Evolutionary conservation across 805 yeast species (phyloP), one percentile per base, ranked within the genome.

Genomic region (Ogataea nakhonphanomensis): DNA sequence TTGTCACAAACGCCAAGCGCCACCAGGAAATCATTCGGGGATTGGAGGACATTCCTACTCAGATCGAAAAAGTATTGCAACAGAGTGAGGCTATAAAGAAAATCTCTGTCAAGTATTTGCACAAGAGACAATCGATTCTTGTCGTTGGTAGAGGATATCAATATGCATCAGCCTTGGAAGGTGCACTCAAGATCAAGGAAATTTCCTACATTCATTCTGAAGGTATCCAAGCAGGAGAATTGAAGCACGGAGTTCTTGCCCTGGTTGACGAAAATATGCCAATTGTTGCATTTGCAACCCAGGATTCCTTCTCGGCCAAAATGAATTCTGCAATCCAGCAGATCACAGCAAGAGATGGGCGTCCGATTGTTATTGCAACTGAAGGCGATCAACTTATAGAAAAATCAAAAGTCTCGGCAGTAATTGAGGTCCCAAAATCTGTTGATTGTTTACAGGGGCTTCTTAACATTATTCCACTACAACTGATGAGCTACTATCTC

Each of bases 171-270:
- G 98, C 99, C 17, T 74, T 93, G 57, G 99, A 93, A 70, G 99
- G 99, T 62, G 99, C 99, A 9, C 78, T 93, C 59, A 93, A 93
- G 71, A 91, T 93, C 63, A 93, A 93, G 70, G 99, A 93, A 67
- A 93, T 93, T 48, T 91, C 98, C 3, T 93, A 93, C 66, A 93
- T 93, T 88, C 99, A 93, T 65, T 88, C 97, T 14, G 99, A 93
- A 71, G 99, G 99, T 72, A 96, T 93, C 39, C 79, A 93, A 51
- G 99, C 99, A 15, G 99, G 99, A 65, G 99, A 93, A 69, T 79
- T 93, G 68, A 93, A 93, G 67, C 99, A 93, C 62, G 99, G 99
- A 69, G 96, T 88, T 24, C 77, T 93, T 58, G 99, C 99, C 7
- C 75, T 93, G 45, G 97, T 93, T 45, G 99, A 93, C 67, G 95